A percentile compares a stretch with the other conserved stretches of the same genome.
phyloP scores from a whole-genome alignment of 1,139 yeast species.

The Debaryomycetaceae sp. region DNA sequence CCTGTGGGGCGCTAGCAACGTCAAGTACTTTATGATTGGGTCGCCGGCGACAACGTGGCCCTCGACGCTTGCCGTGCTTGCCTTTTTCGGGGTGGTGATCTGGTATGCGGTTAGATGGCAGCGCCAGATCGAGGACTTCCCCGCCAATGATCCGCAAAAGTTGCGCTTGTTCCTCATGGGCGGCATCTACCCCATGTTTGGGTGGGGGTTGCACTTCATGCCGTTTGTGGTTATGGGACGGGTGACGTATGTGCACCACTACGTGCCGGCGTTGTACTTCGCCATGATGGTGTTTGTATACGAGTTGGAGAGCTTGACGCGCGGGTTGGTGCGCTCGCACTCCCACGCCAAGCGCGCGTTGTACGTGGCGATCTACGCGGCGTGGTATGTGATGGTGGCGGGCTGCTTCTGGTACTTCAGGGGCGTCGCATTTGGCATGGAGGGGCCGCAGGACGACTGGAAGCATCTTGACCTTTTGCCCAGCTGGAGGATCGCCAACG shows the following conservation, averaged over 20 bases:
- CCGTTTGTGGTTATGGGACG: constrained; percentile 96
- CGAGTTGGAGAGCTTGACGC: constrained; percentile 61
- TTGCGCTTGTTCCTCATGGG: constrained; percentile 54
- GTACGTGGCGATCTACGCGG: constrained; percentile 31
- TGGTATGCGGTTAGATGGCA: constrained; percentile 83
- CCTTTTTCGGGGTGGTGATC: constrained; percentile 54
- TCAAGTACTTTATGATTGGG: constrained; percentile 85
- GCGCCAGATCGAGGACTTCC: constrained; percentile 78
- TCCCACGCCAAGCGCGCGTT: constrained; percentile 18
- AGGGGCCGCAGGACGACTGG: constrained; percentile 68
- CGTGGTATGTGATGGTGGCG: constrained; percentile 54
- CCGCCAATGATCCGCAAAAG: constrained; percentile 24
- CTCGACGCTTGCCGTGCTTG: constrained; percentile 66
- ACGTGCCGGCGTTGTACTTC: constrained; percentile 92
- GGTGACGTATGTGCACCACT: constrained; percentile 96
- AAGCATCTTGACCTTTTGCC: constrained; percentile 69
- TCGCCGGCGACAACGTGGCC: constrained; percentile 95
- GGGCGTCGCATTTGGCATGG: constrained; percentile 87
- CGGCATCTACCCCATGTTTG: constrained; percentile 84
- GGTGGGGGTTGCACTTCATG: constrained; percentile 89
- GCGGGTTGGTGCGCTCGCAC: constrained; percentile 33
- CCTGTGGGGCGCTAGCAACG: constrained; percentile 81
- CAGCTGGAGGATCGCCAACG: constrained; percentile 60
- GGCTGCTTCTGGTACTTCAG: constrained; percentile 71
- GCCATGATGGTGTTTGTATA: constrained; percentile 82